Base-by-base conservation (phyloP, 23 red algal species). In the Gracilariopsis chorda region DNA sequence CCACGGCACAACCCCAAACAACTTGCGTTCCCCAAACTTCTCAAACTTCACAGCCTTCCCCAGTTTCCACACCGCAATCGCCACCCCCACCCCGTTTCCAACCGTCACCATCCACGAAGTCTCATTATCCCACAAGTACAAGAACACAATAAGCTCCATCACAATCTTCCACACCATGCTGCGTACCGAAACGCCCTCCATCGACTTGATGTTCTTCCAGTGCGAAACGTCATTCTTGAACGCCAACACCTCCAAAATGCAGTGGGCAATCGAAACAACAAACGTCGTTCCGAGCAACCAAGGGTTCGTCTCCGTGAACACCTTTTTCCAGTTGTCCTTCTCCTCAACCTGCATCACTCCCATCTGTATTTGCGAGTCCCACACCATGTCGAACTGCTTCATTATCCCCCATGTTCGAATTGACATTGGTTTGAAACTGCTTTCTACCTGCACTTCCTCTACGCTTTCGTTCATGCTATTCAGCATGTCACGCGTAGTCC, bases 101-200 rank as follows among this genome's bases (percentile, higher is more conserved):
- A 94, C 51, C 51, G 92, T 80, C n/a, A 98, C 92, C 95, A 98
- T 98, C 84, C 83, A 94, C 29, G 90, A 94, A 24, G 95, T 98
- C 72, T 98, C 95, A 30, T 94, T 98, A 72, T 98, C 95, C 67
- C 87, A 82, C 21, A 98, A 46, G 59, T 98, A 98, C 63, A 98
- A 48, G n/a, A 98, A 70, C 19, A 98, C 84, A 36, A 98, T 92
- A 28, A 75, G 80, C 44, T 98, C 83, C 95, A 98, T 98, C 51
- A 88, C 95, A 84, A 98, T 78, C 19, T 98, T 98, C 95, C 95
- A 98, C 16, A 98, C 72, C 95, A 98, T 94, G 44, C 71, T 88
- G 5, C 95, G 53, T 42, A 98, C 95, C 40, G 83, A 90, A 19
- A 98, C 84, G 5, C 95, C 95, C 65, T 93, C 95, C 78, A 98